Base-by-base conservation (phyloP, 257 asterid genomes). In the Rehmannia glutinosa region DNA sequence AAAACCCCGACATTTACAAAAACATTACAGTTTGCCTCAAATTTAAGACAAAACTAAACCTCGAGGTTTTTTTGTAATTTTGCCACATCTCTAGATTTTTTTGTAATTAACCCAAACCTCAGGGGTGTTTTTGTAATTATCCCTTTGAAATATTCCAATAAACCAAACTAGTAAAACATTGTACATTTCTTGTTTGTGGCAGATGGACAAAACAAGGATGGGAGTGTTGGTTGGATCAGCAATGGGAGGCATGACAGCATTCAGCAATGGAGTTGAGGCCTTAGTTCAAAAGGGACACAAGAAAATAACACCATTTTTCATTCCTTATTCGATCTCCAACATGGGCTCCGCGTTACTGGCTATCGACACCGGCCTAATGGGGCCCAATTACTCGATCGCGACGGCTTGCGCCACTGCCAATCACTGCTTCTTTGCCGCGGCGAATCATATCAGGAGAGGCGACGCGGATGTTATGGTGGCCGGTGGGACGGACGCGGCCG, bases 331-430 rank as follows among this genome's bases (percentile, higher is more conserved):
- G 1, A 43, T 74, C 45, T 3, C 78, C 4, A 80, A 74, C 69
- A 71, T 58, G 81, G 83, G 81, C n/a, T 74, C 83, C 0, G 78
- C 78, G 2, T 66, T 80, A 32, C 41, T 74, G 24, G 83, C 81
- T 15, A 77, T 73, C n/a, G 77, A 75, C 7, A 60, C 72, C 1
- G 83, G 83, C 60, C 62, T 81, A 3, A 74, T 74, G 83, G 81
- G 81, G 24, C 78, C 86, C 0, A 77, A 56, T 53, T 74, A 81
- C 74, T 74, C 81, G 4, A 75, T 79, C 16, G 60, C 76, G 1
- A 52, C 79, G 1, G 82, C 79, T 38, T 76, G 80, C 30, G 77
- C 83, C 28, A 75, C 83, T 0, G 35, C 83, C 6, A 81, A 78
- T 5, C 61, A 69, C 65, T 78, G 81, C 80, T 75, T 72, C 57